A percentile compares a stretch with the other conserved stretches of the same genome.
phyloP scores from a whole-genome alignment of 1,284 basidiomycete genomes.

The Sporisorium sorghi region DNA sequence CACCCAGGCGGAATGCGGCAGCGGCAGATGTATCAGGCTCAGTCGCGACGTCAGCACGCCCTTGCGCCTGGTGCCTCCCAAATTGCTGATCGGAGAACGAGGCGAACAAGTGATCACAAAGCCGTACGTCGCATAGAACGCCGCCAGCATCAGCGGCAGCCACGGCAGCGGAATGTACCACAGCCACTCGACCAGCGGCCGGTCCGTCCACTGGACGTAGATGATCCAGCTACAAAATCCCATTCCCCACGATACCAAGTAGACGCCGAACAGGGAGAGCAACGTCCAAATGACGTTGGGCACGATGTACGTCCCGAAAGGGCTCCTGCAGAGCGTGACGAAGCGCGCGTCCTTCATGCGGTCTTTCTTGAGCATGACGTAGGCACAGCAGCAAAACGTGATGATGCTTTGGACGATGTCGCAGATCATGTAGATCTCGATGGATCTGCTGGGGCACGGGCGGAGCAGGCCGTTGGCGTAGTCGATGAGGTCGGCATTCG shows the following conservation, averaged over 20 bases:
- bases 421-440: slow-evolving; percentile 23
- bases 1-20: slow-evolving; percentile 25
- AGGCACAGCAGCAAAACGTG: slow-evolving; percentile 7
- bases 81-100: slow-evolving; percentile 21
- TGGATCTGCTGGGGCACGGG: slow-evolving; percentile 8
- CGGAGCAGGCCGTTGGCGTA: slow-evolving; percentile 7
- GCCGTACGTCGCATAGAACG: slow-evolving; percentile 18
- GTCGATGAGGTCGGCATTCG: slow-evolving; percentile 8
- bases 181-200: slow-evolving; percentile 13
- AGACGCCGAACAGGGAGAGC: neutral
- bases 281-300: slow-evolving; percentile 26
- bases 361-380: slow-evolving; percentile 22
- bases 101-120: slow-evolving; percentile 38
- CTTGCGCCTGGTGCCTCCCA: neutral
- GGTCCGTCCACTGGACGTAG: neutral
- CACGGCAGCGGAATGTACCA: slow-evolving; percentile 27
- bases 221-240: slow-evolving; percentile 19
- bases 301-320: slow-evolving; percentile 16
- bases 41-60: neutral
- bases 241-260: neutral
- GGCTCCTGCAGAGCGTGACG: slow-evolving; percentile 12
- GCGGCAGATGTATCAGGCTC: slow-evolving; percentile 19
- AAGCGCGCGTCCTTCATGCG: slow-evolving; percentile 7
- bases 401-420: slow-evolving; percentile 22
- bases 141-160: slow-evolving; percentile 10